phyloP scores from a whole-genome alignment of 164 flowering plant genomes.

The Macadamia integrifolia region DNA sequence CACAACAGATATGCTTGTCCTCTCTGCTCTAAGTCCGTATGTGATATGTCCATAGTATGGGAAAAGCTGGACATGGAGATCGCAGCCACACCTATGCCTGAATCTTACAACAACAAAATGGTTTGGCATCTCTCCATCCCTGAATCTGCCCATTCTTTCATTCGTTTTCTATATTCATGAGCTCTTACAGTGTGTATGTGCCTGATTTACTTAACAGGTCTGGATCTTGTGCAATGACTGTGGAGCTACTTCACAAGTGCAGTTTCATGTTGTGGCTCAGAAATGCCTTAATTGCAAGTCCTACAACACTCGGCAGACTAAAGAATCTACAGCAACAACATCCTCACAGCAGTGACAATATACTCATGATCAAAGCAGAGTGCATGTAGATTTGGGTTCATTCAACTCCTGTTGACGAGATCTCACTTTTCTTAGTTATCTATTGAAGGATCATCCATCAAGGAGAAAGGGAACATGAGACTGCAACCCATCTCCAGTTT shows the following conservation, averaged over 20 bases:
- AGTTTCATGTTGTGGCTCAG: conserved; percentile 70
- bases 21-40: conserved; percentile 86
- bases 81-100: conserved; percentile 90
- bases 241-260: conserved; percentile 54
- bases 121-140: conserved; percentile 23
- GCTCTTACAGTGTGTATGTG: background rate
- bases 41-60: conserved; percentile 98
- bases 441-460: background rate
- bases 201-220: conserved; percentile 36
- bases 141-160: background rate
- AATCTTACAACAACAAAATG: conserved; percentile 60
- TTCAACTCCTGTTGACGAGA: no score
- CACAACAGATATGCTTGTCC: conserved; percentile 80
- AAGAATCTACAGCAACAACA: conserved; percentile 7
- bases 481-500: background rate
- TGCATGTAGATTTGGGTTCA: background rate
- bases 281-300: conserved; percentile 82
- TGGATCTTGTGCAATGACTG: conserved; percentile 87
- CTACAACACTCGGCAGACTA: conserved; percentile 75
- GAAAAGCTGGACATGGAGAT: conserved; percentile 80
- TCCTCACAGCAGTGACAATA: background rate
- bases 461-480: background rate
- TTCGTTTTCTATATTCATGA: background rate
- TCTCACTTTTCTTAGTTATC: background rate
- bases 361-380: background rate